phyloP scores from a whole-genome alignment of 2,329 filamentous ascomycete genomes.

The Pseudogymnoascus sp. region DNA sequence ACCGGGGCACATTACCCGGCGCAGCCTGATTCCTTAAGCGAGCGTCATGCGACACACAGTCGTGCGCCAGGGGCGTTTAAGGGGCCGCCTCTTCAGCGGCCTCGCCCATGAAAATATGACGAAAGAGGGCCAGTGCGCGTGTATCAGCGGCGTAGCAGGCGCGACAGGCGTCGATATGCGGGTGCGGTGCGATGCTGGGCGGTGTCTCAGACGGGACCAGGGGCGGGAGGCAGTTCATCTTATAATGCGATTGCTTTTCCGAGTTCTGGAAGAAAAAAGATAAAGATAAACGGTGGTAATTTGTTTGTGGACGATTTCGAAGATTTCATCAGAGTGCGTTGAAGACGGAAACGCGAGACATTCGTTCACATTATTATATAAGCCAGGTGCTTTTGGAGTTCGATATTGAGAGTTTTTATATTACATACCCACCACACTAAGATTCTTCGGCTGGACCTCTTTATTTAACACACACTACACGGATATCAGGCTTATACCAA shows the following conservation, averaged over 20 bases:
- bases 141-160: conserved; percentile 4
- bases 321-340: background rate
- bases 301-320: background rate
- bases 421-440: conserved; percentile 5
- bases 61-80: conserved; percentile 6
- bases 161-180: background rate
- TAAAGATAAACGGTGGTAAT: conserved; percentile 1
- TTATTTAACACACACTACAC: conserved; percentile 6
- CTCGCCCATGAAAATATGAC: background rate
- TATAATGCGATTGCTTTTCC: conserved; percentile 6
- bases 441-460: conserved; percentile 7
- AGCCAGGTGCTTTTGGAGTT: conserved; percentile 2
- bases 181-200: background rate
- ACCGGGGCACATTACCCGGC: conserved; percentile 2
- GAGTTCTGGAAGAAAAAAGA: background rate
- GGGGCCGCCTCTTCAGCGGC: background rate
- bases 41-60: background rate
- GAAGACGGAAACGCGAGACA: background rate
- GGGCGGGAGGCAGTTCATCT: background rate
- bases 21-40: background rate
- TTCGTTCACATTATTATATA: background rate
- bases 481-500: background rate
- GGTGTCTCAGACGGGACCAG: background rate
- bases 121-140: background rate
- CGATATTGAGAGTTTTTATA: conserved; percentile 3